Conservation (phyloP, 2,329 filamentous ascomycete genomes). For the Penicillium sp. region DNA sequence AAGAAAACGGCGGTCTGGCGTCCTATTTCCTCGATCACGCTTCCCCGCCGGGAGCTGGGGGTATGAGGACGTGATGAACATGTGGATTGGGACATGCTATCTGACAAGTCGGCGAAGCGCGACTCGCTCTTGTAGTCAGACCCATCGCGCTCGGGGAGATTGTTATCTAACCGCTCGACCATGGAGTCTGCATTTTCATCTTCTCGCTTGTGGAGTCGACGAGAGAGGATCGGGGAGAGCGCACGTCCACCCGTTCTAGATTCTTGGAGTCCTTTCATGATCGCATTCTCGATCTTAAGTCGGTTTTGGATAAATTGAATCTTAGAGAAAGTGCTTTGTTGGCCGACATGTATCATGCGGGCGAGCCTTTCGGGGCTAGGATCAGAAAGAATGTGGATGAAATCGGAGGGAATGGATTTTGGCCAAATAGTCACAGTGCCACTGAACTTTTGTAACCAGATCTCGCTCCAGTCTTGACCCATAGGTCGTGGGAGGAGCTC, state of each 20-base stretch:
- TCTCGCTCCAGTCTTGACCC: slow-evolving; percentile 93
- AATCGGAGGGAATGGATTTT: slow-evolving; percentile 73
- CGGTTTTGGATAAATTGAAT: slow-evolving; percentile 87
- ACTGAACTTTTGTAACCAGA: slow-evolving; percentile 93
- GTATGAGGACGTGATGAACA: slow-evolving; percentile 23
- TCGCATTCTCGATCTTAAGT: slow-evolving; percentile 73
- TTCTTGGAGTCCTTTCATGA: slow-evolving; percentile 54
- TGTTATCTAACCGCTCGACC: slow-evolving; percentile 28
- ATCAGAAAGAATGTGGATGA: slow-evolving; percentile 81
- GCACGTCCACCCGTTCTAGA: slow-evolving; percentile 27
- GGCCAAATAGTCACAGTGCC: slow-evolving; percentile 98
- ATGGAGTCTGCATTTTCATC: slow-evolving; percentile 20
- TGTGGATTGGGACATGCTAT: slow-evolving; percentile 24
- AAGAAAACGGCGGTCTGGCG: slow-evolving; percentile 50
- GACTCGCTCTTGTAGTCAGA: slow-evolving; percentile 23
- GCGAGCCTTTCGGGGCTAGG: slow-evolving; percentile 72
- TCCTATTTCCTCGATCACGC: slow-evolving; percentile 45
- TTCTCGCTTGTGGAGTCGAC: slow-evolving; percentile 21
- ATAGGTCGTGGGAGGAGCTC: slow-evolving; percentile 86
- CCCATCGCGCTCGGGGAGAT: slow-evolving; percentile 25
- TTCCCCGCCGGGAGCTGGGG: slow-evolving; percentile 24
- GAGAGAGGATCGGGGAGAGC: slow-evolving; percentile 30
- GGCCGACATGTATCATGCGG: slow-evolving; percentile 85
- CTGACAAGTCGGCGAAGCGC: slow-evolving; percentile 21
- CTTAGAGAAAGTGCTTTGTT: slow-evolving; percentile 86